A percentile compares a stretch with the other conserved stretches of the same genome.
Conservation (phyloP, 1,284 basidiomycete genomes). For the Pholiota adiposa region DNA sequence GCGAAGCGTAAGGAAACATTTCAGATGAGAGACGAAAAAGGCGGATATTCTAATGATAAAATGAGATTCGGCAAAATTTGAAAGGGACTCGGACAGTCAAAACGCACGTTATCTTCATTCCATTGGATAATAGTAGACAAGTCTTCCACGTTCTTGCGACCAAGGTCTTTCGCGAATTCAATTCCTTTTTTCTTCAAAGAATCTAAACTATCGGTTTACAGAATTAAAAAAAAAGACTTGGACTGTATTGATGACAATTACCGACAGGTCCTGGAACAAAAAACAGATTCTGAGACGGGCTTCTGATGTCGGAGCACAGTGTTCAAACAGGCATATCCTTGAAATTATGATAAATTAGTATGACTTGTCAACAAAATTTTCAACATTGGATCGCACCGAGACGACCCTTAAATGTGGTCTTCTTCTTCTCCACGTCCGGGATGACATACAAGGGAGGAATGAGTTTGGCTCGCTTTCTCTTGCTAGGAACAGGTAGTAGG, state of each 20-base stretch:
- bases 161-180: slow-evolving; percentile 81
- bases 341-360: background rate
- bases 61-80: background rate
- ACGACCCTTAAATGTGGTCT: slow-evolving; percentile 75
- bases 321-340: slow-evolving; percentile 83
- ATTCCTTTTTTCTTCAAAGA: slow-evolving; percentile 84
- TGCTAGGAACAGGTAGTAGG: slow-evolving; percentile 23
- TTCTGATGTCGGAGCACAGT: slow-evolving; percentile 77
- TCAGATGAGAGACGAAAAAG: slow-evolving; percentile 88
- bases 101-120: slow-evolving; percentile 77
- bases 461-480: slow-evolving; percentile 47
- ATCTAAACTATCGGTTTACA: slow-evolving; percentile 52
- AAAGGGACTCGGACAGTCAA: background rate
- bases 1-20: slow-evolving; percentile 92
- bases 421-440: slow-evolving; percentile 63
- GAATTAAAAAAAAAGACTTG: background rate
- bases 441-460: slow-evolving; percentile 73
- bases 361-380: background rate
- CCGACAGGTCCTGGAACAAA: slow-evolving; percentile 77
- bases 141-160: slow-evolving; percentile 75
- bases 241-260: slow-evolving; percentile 24
- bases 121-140: slow-evolving; percentile 78
- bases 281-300: slow-evolving; percentile 64
- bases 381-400: slow-evolving; percentile 45
- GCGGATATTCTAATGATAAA: slow-evolving; percentile 54